Evolutionary conservation across 2,329 filamentous ascomycete species (phyloP).

Genomic region (Trichoderma atroviride): DNA sequence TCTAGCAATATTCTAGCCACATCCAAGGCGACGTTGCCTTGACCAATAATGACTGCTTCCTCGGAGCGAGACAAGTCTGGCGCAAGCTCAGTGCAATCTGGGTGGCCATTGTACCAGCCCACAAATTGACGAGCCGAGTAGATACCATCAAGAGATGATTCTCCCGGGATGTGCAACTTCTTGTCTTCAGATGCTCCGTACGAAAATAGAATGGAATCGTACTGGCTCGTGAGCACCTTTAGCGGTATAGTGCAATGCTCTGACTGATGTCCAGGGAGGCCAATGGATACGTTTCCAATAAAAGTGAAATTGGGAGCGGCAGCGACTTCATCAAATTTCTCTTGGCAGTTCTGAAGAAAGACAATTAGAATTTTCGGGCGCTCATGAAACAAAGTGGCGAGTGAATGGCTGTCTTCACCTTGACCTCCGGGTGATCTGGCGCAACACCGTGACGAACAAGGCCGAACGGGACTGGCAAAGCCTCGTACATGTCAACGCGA

Average conservation of each 20-base stretch:
- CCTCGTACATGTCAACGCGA: conserved; percentile 93
- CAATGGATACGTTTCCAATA: conserved; percentile 84
- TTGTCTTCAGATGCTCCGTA: conserved; percentile 90
- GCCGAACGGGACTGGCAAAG: conserved; percentile 88
- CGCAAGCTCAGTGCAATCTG: conserved; percentile 73
- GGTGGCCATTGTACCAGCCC: conserved; percentile 97
- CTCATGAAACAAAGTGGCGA: not conserved
- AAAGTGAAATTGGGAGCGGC: conserved; percentile 82
- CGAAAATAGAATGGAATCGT: conserved; percentile 88
- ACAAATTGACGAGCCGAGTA: conserved; percentile 92
- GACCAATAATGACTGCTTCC: conserved; percentile 85
- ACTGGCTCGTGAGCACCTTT: conserved; percentile 71
- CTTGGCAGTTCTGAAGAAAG: conserved; percentile 73
- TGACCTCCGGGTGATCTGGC: conserved; percentile 98
- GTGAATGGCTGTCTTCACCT: conserved; percentile 57
- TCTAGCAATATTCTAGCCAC: conserved; percentile 86
- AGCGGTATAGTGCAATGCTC: conserved; percentile 63
- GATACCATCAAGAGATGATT: conserved; percentile 70
- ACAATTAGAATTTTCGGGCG: not conserved
- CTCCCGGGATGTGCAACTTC: conserved; percentile 76
- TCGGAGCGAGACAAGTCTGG: conserved; percentile 76
- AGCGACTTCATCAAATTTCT: conserved; percentile 89
- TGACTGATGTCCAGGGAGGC: conserved; percentile 50
- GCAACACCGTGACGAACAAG: conserved; percentile 93
- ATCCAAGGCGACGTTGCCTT: conserved; percentile 95